Conservation (phyloP, 2,329 filamentous ascomycete species). For the Colletotrichum euphorbiae region DNA sequence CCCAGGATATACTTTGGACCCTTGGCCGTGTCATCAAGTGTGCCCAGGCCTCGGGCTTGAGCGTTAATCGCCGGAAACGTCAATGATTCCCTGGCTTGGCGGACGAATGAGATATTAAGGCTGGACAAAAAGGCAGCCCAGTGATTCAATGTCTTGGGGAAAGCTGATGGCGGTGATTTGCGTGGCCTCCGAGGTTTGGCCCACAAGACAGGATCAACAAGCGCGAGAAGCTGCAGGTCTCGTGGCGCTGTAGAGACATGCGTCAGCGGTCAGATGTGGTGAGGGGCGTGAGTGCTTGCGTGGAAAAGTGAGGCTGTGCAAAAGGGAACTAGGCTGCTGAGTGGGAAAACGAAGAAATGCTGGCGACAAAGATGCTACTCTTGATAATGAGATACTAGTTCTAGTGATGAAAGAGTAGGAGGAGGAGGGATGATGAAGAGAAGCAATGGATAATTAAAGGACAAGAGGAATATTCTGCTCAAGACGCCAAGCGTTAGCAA, state of each 20-base stretch:
- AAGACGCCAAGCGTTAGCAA: too few species aligned
- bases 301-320: conserved; percentile 40
- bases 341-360: neutral
- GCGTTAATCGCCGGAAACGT: neutral
- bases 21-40: neutral
- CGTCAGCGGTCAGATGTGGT: conserved; percentile 24
- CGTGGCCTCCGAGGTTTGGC: conserved; percentile 19
- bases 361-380: neutral
- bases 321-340: conserved; percentile 21
- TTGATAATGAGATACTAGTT: neutral
- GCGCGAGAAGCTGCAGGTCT: conserved; percentile 16
- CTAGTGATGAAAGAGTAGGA: too few species aligned
- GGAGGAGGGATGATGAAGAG: too few species aligned
- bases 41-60: neutral
- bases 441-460: too few species aligned
- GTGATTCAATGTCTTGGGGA: neutral
- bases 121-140: conserved; percentile 12
- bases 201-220: neutral
- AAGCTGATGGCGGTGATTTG: conserved; percentile 24
- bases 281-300: conserved; percentile 36
- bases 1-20: neutral
- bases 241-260: conserved; percentile 23
- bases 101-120: neutral
- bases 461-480: too few species aligned
- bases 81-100: conserved; percentile 4